Conservation (phyloP, 2,329 filamentous ascomycete species). For the Dactylellina leptospora region DNA sequence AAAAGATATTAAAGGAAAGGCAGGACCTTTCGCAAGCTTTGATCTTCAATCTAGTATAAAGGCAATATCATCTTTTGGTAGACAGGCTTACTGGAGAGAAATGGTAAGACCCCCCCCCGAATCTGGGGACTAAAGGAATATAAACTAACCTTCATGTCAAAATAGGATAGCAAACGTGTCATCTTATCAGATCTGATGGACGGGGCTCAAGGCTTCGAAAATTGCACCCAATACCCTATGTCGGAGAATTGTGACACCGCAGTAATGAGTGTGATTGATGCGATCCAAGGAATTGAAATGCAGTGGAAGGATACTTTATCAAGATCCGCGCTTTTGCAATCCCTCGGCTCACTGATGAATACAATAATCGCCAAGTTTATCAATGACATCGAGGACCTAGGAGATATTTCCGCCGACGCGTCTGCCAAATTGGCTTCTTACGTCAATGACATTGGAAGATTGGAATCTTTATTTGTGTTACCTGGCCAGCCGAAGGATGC, state of each 20-base stretch:
- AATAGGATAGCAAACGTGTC: slow-evolving; percentile 43
- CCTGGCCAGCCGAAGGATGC: slow-evolving; percentile 33
- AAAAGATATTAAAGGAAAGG: slow-evolving; percentile 31
- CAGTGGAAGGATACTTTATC: slow-evolving; percentile 55
- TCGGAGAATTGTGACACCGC: slow-evolving; percentile 63
- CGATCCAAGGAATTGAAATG: slow-evolving; percentile 65
- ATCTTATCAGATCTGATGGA: slow-evolving; percentile 56
- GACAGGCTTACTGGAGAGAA: slow-evolving; percentile 51
- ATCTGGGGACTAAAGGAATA: too few species aligned
- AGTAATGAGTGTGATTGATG: slow-evolving; percentile 66
- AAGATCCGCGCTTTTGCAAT: slow-evolving; percentile 54
- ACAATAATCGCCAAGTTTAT: slow-evolving; percentile 55
- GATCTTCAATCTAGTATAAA: slow-evolving; percentile 39
- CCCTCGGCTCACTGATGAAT: slow-evolving; percentile 55
- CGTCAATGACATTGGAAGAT: slow-evolving; percentile 50
- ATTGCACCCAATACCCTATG: slow-evolving; percentile 55
- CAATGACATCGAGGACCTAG: slow-evolving; percentile 56
- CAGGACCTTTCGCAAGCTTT: slow-evolving; percentile 12
- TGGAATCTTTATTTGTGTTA: slow-evolving; percentile 54
- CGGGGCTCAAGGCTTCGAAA: slow-evolving; percentile 56
- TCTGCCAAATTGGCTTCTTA: slow-evolving; percentile 54
- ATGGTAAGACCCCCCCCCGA: slow-evolving; percentile 28
- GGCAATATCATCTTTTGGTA: slow-evolving; percentile 55
- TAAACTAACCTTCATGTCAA: neutral
- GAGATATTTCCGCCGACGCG: slow-evolving; percentile 56